Conservation (phyloP, 208 protist genomes). For the Angomonas desouzai region DNA sequence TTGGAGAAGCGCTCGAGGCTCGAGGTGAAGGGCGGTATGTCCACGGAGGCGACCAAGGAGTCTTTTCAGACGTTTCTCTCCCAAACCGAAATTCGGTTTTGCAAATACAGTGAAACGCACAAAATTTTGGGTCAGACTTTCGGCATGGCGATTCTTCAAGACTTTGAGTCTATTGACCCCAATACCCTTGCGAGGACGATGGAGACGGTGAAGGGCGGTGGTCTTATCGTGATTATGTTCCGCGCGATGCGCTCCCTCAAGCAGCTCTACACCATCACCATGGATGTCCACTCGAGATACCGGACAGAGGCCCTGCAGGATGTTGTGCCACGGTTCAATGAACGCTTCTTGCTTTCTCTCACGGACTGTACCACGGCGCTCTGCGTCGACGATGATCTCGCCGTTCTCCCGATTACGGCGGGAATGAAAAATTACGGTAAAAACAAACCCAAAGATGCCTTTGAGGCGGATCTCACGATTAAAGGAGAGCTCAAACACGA, state of each 20-base stretch:
- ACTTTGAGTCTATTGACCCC: slow-evolving; percentile 99
- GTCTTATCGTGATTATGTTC: slow-evolving; percentile 98
- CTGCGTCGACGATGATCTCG: slow-evolving; percentile 98
- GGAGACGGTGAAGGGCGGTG: slow-evolving; percentile 99
- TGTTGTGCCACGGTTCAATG: slow-evolving; percentile 98
- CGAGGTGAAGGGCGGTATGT: slow-evolving; percentile 91
- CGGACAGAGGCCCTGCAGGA: slow-evolving; percentile 83
- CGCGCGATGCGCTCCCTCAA: slow-evolving; percentile 95
- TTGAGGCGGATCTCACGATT: slow-evolving; percentile 63
- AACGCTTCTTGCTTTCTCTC: slow-evolving; percentile 98
- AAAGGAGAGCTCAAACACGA: slow-evolving; percentile 82
- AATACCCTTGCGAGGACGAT: slow-evolving; percentile 99
- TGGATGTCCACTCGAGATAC: slow-evolving; percentile 98
- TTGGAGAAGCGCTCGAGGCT: slow-evolving; percentile 94
- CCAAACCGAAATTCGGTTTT: slow-evolving; percentile 98
- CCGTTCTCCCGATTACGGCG: slow-evolving; percentile 97
- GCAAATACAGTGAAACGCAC: slow-evolving; percentile 98
- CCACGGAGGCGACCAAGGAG: slow-evolving; percentile 94
- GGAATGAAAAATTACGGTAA: slow-evolving; percentile 65
- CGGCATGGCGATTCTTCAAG: slow-evolving; percentile 98
- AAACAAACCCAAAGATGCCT: slow-evolving; percentile 22
- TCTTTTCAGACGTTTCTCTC: slow-evolving; percentile 98
- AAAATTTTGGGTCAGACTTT: slow-evolving; percentile 99
- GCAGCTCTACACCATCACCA: slow-evolving; percentile 98
- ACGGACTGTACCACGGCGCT: slow-evolving; percentile 92